Conservation (phyloP, 208 protist species). For the Phytomonas sp. region DNA sequence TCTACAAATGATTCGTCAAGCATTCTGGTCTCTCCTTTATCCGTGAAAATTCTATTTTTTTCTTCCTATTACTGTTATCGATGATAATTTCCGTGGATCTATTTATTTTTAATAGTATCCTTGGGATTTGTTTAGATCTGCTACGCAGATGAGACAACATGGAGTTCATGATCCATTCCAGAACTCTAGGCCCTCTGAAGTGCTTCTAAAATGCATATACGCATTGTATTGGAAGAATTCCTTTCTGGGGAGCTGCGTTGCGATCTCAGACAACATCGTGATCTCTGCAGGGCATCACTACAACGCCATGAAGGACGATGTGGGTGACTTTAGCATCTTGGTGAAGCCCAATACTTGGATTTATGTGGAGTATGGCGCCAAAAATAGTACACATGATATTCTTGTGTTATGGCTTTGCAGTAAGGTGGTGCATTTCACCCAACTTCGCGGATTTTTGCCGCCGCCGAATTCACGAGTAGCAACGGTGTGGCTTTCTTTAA, state of each 20-base stretch:
- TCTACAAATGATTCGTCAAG: not conserved
- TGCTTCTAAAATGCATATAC: constrained; percentile 34
- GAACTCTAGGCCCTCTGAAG: constrained; percentile 23
- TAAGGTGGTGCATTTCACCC: constrained; percentile 18
- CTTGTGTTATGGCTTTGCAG: constrained; percentile 61
- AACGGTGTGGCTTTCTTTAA: constrained; percentile 72
- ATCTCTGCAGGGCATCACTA: constrained; percentile 79
- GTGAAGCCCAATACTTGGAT: constrained; percentile 26
- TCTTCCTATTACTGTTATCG: not conserved
- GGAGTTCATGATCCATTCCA: constrained; percentile 27
- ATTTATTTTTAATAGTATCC: not conserved
- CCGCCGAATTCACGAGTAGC: constrained; percentile 36
- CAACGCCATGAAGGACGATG: constrained; percentile 64
- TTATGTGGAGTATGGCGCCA: constrained; percentile 45
- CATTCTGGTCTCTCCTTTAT: not conserved
- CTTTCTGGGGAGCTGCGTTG: constrained; percentile 75
- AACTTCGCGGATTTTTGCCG: constrained; percentile 63
- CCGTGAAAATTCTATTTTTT: too few species aligned
- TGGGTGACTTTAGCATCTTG: constrained; percentile 68
- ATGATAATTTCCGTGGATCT: not conserved
- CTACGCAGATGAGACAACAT: constrained; percentile 37
- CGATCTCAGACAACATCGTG: constrained; percentile 42
- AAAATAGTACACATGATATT: constrained; percentile 50
- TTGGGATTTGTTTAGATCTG: not conserved
- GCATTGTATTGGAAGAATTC: constrained; percentile 66